These are phyloP conservation scores for Wickerhamiella hasegawae DNA, from an alignment of 805 yeast genomes.

Conservation along the genomic window DNA sequence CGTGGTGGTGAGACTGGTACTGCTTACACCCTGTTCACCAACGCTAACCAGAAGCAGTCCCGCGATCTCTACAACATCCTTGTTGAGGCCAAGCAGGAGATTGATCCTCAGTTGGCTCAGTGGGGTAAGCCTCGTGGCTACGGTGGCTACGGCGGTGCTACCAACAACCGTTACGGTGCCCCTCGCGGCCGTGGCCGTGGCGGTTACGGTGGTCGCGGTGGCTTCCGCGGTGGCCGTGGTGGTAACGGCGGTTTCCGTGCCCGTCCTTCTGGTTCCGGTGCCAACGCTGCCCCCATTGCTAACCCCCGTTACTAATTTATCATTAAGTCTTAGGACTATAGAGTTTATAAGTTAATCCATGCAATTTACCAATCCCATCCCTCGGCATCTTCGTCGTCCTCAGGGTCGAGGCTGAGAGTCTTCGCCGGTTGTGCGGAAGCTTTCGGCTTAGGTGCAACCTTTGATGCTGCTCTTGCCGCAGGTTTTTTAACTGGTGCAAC, in stretches of 20 bases:
- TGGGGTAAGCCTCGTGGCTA: constrained; percentile 64
- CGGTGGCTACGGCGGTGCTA: constrained; percentile 40
- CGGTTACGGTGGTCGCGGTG: constrained; percentile 2
- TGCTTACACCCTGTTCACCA: constrained; percentile 89
- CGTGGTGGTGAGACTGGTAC: constrained; percentile 97
- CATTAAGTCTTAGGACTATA: neutral
- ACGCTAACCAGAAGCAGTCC: constrained; percentile 52
- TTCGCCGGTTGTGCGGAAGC: neutral
- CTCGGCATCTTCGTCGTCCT: constrained; percentile 18
- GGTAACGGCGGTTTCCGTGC: neutral
- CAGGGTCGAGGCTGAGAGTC: constrained; percentile 8
- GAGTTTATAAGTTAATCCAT: neutral
- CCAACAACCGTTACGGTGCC: constrained; percentile 16
- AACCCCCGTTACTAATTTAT: constrained; percentile 20
- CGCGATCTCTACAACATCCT: constrained; percentile 77
- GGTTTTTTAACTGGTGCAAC: neutral
- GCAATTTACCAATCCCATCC: constrained; percentile 17
- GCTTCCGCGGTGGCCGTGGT: constrained; percentile 2
- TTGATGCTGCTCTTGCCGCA: neutral
- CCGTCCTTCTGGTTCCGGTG: constrained; percentile 15
- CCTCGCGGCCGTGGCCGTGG: constrained; percentile 1
- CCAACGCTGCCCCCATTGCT: constrained; percentile 28
- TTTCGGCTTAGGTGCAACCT: neutral
- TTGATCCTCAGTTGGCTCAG: constrained; percentile 65
- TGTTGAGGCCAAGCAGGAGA: constrained; percentile 86